phyloP scores from a whole-genome alignment of 2,329 filamentous ascomycete genomes.

The Clonostachys byssicola region DNA sequence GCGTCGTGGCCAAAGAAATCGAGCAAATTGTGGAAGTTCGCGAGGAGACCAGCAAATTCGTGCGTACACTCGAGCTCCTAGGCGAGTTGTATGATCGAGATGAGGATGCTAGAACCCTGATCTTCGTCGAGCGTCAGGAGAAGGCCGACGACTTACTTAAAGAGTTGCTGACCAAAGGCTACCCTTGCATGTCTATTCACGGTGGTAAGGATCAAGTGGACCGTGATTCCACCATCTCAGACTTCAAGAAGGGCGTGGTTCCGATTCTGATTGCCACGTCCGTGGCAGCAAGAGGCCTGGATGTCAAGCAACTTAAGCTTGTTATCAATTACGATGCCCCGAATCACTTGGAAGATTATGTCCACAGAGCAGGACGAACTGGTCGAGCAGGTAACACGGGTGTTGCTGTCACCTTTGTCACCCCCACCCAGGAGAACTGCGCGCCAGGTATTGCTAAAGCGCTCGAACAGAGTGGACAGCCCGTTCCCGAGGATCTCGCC shows the following conservation, averaged over 20 bases:
- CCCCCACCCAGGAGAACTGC: slow-evolving; percentile 86
- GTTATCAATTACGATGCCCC: slow-evolving; percentile 95
- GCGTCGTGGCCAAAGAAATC: slow-evolving; percentile 85
- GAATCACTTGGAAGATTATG: slow-evolving; percentile 94
- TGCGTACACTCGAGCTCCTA: slow-evolving; percentile 78
- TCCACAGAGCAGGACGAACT: slow-evolving; percentile 89
- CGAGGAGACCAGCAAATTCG: slow-evolving; percentile 78
- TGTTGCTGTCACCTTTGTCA: slow-evolving; percentile 91
- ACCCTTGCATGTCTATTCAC: slow-evolving; percentile 90
- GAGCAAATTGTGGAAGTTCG: slow-evolving; percentile 89
- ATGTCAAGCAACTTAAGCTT: slow-evolving; percentile 92
- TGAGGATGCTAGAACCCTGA: slow-evolving; percentile 83
- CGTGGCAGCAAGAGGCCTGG: slow-evolving; percentile 88
- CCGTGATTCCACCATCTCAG: slow-evolving; percentile 84
- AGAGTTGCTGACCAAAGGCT: slow-evolving; percentile 77
- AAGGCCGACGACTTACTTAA: slow-evolving; percentile 77
- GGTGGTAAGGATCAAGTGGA: slow-evolving; percentile 93
- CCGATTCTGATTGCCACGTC: slow-evolving; percentile 93
- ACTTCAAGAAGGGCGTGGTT: slow-evolving; percentile 89
- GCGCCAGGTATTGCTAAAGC: slow-evolving; percentile 87
- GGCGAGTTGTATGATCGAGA: slow-evolving; percentile 83
- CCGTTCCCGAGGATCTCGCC: slow-evolving; percentile 66
- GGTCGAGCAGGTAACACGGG: slow-evolving; percentile 92
- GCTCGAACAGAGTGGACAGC: slow-evolving; percentile 84
- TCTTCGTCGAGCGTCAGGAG: slow-evolving; percentile 91